phyloP scores from a whole-genome alignment of 352 stramenopile genomes.

The Phytopythium ostracodes region DNA sequence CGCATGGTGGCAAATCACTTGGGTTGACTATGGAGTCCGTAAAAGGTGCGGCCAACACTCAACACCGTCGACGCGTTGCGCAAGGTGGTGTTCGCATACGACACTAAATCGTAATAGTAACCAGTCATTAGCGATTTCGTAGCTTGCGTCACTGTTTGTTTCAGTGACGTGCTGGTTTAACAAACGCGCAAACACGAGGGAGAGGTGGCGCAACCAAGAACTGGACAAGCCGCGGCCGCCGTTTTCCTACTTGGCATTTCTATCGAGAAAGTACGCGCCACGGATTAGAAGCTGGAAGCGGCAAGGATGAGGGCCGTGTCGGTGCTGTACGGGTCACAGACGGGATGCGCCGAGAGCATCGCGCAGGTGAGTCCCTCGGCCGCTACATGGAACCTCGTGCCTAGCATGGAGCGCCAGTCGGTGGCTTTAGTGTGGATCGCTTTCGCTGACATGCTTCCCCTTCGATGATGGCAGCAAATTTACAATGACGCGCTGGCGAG shows the following conservation, averaged over 20 bases:
- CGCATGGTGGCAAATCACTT: neutral
- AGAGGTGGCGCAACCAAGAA: neutral
- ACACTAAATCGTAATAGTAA: neutral
- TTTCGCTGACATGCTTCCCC: neutral
- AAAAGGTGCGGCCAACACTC: neutral
- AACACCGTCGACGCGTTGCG: neutral
- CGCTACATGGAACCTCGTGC: neutral
- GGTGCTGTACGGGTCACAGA: conserved; percentile 87
- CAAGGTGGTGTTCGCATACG: too few relatives aligned
- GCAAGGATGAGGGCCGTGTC: conserved; percentile 19
- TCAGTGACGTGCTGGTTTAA: too few relatives aligned
- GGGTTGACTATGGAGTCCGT: neutral
- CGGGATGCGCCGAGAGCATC: conserved; percentile 84
- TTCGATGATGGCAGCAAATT: conserved; percentile 35
- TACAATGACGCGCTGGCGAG: conserved; percentile 59
- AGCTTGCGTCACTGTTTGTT: too few relatives aligned
- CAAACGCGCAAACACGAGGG: neutral
- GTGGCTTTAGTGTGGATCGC: neutral
- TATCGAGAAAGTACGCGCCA: neutral
- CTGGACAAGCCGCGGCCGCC: neutral
- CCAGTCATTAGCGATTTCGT: neutral
- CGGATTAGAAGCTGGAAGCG: too few relatives aligned
- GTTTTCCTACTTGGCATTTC: neutral
- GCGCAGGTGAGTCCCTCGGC: conserved; percentile 39
- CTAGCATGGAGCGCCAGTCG: neutral